Percentiles rank a stretch among this genome's conserved stretches.
phyloP scores from a whole-genome alignment of 805 yeast species.

The Lipomyces sp. region DNA sequence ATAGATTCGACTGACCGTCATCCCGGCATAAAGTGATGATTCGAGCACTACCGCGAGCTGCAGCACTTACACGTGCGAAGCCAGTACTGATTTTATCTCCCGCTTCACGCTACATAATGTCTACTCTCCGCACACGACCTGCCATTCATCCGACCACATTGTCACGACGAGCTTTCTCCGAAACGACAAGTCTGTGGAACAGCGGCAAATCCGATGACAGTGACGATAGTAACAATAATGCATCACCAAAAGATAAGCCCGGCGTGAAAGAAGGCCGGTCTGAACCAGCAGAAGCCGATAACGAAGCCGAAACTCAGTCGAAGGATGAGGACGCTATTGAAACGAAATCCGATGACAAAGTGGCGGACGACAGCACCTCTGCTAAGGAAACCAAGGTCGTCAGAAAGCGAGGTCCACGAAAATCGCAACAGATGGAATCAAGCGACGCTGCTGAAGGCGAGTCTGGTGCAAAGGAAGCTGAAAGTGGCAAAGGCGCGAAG shows the following conservation, averaged over 20 bases:
- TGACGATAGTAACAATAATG: slow-evolving; percentile 9
- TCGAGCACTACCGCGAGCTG: slow-evolving; percentile 27
- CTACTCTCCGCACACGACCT: slow-evolving; percentile 14
- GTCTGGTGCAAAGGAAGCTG: not conserved
- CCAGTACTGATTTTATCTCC: slow-evolving; percentile 14
- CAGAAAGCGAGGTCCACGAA: slow-evolving; percentile 2
- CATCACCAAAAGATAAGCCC: not conserved
- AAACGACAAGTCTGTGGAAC: slow-evolving; percentile 12
- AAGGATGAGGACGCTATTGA: slow-evolving; percentile 13
- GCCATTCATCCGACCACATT: slow-evolving; percentile 3
- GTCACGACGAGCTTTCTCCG: slow-evolving; percentile 28
- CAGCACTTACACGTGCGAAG: slow-evolving; percentile 12
- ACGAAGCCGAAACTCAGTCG: slow-evolving; percentile 17
- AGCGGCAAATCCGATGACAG: slow-evolving; percentile 19
- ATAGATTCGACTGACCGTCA: not conserved
- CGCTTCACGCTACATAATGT: slow-evolving; percentile 15
- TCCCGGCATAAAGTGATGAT: slow-evolving; percentile 14
- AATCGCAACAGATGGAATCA: not conserved
- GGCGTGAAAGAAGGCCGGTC: slow-evolving; percentile 5
- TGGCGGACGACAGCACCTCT: slow-evolving; percentile 1
- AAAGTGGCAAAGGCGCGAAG: not conserved
- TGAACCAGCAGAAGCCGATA: slow-evolving; percentile 19
- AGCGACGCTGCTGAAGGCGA: slow-evolving; percentile 1
- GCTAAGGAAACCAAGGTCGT: not conserved
- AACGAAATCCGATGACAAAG: slow-evolving; percentile 1